These are phyloP conservation scores for Fraxinus latifolia DNA, from an alignment of 305 asterid genomes.

Conservation along the genomic window DNA sequence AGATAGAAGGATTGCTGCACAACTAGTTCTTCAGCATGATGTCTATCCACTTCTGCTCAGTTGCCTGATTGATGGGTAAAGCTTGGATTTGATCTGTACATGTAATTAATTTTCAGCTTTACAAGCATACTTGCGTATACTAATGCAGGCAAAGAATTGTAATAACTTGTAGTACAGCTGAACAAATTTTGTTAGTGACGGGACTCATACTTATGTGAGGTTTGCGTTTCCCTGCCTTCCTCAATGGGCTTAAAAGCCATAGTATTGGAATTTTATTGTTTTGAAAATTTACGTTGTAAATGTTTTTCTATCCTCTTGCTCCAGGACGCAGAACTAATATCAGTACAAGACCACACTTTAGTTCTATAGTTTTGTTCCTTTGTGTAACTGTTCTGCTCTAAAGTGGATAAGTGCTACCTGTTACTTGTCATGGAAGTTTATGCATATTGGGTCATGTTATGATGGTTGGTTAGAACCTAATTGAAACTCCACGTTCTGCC, in stretches of 20 bases:
- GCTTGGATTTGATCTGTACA: conserved; percentile 10
- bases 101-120: conserved; percentile 5
- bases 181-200: not conserved
- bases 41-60: conserved; percentile 69
- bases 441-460: not conserved
- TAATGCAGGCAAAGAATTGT: not conserved
- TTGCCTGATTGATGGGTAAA: conserved; percentile 85
- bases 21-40: conserved; percentile 48
- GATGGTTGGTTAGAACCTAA: not conserved
- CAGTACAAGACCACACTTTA: not conserved
- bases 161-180: not conserved
- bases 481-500: not conserved
- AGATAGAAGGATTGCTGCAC: conserved; percentile 50
- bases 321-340: not conserved
- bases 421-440: not conserved
- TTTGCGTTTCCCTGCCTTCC: not conserved
- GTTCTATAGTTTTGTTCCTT: not conserved
- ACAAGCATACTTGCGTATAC: not conserved
- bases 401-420: not conserved
- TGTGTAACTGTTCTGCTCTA: not conserved
- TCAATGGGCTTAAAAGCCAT: not conserved
- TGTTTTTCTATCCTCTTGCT: not conserved
- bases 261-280: not conserved
- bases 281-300: not conserved
- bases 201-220: not conserved